Percentiles rank a stretch among this genome's conserved stretches.
Evolutionary conservation across 2,329 filamentous ascomycete species (phyloP).

Genomic region (Fusarium fracticaudum): DNA sequence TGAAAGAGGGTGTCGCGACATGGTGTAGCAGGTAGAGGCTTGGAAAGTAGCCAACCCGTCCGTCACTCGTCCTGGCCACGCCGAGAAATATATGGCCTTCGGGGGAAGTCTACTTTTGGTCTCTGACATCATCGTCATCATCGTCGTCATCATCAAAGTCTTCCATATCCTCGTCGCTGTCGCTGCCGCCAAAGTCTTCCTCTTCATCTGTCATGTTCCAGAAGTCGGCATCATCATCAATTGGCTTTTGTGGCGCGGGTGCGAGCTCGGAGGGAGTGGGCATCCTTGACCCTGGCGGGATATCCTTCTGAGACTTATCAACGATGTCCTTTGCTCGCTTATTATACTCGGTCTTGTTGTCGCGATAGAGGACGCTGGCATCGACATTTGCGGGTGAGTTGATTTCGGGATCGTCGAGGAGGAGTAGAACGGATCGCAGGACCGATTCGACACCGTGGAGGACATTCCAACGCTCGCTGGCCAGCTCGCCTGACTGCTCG

Average conservation of each 20-base stretch:
- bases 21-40: neutral
- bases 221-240: conserved; percentile 80
- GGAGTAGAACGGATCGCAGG: conserved; percentile 87
- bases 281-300: conserved; percentile 83
- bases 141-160: conserved; percentile 69
- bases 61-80: neutral
- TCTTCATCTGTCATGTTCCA: conserved; percentile 82
- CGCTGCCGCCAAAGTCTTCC: conserved; percentile 80
- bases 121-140: conserved; percentile 59
- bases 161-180: conserved; percentile 70
- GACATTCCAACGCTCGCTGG: conserved; percentile 93
- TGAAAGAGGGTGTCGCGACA: conserved; percentile 26
- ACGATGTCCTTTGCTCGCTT: conserved; percentile 74
- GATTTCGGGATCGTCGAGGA: conserved; percentile 94
- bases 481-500: conserved; percentile 87
- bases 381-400: conserved; percentile 95
- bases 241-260: conserved; percentile 66
- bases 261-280: conserved; percentile 75
- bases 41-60: neutral
- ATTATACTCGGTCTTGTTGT: conserved; percentile 76
- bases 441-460: conserved; percentile 95
- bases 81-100: neutral
- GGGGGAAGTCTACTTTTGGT: conserved; percentile 32
- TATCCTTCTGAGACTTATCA: conserved; percentile 78
- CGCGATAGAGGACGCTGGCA: conserved; percentile 85